A percentile compares a stretch with the other conserved stretches of the same genome.
phyloP scores from a whole-genome alignment of 2,329 filamentous ascomycete species.

The Ophiostoma perfectum region DNA sequence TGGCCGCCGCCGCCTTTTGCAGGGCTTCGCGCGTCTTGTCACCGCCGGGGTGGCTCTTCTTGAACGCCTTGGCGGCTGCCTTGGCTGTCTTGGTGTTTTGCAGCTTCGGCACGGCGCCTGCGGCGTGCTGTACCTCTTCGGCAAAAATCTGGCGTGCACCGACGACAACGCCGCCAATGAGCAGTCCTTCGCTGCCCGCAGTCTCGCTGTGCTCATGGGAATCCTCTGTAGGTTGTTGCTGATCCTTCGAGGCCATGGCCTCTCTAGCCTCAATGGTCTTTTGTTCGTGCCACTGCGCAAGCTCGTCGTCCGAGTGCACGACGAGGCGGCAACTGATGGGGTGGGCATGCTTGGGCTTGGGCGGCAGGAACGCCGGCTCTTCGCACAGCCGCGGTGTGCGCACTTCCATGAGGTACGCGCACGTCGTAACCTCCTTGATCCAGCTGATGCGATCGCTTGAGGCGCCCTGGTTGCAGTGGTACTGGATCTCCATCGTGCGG shows the following conservation, averaged over 20 bases:
- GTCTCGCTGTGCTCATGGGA: constrained; percentile 13
- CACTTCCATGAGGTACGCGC: constrained; percentile 87
- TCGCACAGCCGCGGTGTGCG: constrained; percentile 83
- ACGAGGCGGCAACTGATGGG: constrained; percentile 71
- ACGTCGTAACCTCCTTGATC: constrained; percentile 90
- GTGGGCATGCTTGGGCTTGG: constrained; percentile 70
- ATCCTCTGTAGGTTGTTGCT: constrained; percentile 19
- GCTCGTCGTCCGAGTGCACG: constrained; percentile 47
- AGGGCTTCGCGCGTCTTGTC: constrained; percentile 25
- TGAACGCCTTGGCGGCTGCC: constrained; percentile 10
- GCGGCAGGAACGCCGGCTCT: constrained; percentile 79
- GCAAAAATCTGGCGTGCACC: constrained; percentile 40
- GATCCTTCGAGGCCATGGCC: constrained; percentile 32
- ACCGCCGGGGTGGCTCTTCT: background rate
- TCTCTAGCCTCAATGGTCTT: constrained; percentile 39
- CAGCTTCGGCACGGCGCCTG: constrained; percentile 5
- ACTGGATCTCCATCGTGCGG: constrained; percentile 78
- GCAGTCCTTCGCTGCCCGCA: constrained; percentile 30
- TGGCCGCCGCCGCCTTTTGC: background rate
- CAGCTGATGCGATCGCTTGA: constrained; percentile 73
- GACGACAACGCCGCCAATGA: constrained; percentile 50
- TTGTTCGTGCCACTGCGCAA: constrained; percentile 38
- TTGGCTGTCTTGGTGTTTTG: constrained; percentile 14
- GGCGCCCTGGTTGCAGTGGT: constrained; percentile 70
- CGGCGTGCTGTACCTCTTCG: constrained; percentile 19